phyloP scores from a whole-genome alignment of 176 grass and related monocot genomes.

The Elymus sibiricus region DNA sequence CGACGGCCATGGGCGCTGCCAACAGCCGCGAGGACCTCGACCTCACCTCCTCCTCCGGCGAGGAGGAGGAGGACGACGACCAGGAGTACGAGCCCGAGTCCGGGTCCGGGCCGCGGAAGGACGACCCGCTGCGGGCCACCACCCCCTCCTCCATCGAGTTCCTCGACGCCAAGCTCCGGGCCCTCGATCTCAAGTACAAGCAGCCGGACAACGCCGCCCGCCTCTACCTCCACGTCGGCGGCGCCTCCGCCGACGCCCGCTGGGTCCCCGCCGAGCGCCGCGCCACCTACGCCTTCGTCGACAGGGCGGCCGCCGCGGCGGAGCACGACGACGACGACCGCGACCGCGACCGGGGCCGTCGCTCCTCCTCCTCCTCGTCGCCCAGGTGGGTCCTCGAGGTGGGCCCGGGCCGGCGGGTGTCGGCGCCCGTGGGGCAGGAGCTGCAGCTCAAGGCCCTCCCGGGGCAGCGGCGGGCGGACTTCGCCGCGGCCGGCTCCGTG shows the following conservation, averaged over 20 bases:
- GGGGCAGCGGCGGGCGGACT: constrained; percentile 63
- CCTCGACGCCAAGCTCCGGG: constrained; percentile 65
- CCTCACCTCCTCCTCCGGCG: constrained; percentile 57
- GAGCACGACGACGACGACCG: background rate
- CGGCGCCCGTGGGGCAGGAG: constrained; percentile 43
- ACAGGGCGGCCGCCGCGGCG: background rate
- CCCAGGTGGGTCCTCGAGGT: constrained; percentile 63
- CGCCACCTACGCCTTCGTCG: constrained; percentile 58
- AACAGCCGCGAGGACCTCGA: constrained; percentile 89
- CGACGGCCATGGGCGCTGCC: constrained; percentile 60
- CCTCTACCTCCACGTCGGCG: constrained; percentile 86
- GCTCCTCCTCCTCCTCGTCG: background rate
- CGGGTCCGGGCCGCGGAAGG: constrained; percentile 5
- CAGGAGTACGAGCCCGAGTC: constrained; percentile 42
- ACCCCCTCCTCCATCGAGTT: constrained; percentile 45
- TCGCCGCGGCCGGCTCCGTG: constrained; percentile 62
- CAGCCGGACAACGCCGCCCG: constrained; percentile 29
- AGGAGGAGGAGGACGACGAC: constrained; percentile 42
- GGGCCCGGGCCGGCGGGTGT: constrained; percentile 49
- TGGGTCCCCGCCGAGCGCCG: constrained; percentile 66
- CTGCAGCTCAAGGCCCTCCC: constrained; percentile 88
- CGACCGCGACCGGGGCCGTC: background rate
- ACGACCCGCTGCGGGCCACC: constrained; percentile 29
- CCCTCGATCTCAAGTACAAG: constrained; percentile 70
- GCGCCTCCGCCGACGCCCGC: constrained; percentile 57